Base-by-base conservation (phyloP, 2,329 filamentous ascomycete species). In the Pyrenochaeta sp. region DNA sequence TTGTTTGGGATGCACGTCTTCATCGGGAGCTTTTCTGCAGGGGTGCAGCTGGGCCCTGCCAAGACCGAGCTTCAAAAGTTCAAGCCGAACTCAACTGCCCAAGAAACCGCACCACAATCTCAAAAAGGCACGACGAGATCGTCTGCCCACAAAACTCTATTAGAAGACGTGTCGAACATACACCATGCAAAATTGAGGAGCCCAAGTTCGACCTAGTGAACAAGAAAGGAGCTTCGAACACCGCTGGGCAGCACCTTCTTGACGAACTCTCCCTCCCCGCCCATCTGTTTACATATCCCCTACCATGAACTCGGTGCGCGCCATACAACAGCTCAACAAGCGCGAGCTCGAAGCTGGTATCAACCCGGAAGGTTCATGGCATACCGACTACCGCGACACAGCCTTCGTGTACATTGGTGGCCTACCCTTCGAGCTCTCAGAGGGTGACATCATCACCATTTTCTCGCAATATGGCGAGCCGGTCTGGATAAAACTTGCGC, bases 391-490 rank as follows among this genome's bases (percentile, higher is more conserved):
- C 80, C 91, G 92, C 80, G 95, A 96, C 81, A 98, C 95, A 1
- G 96, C 95, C 58, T 99, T 94, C 78, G 83, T 99, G 75, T 97
- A 97, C 83, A 93, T 99, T 68, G 96, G 96, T 73, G 94, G 94
- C 28, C 85, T 99, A 12, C 92, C 93, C 3, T 96, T 91, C 79
- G 92, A 96, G 72, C 85, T 99, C 40, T 93, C 92, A 48, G 95
- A 99, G 81, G 96, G 96, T 78, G 95, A 99, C 79, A 86, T 99
- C 62, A 88, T 98, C 66, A 93, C 93, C 10, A 96, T 99, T 59
- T 99, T 98, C 82, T 97, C 93, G 6, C 95, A 99, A 77, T 99
- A 90, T 74, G 95, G 95, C 69, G 94, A 98, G 75, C 96, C 96
- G 2, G 91, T 93, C 2, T 96, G 94, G 79, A 85, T 99, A 58